These are phyloP conservation scores for Durusdinium trenchii DNA, from an alignment of 73 alveolate genomes.

Conservation along the genomic window DNA sequence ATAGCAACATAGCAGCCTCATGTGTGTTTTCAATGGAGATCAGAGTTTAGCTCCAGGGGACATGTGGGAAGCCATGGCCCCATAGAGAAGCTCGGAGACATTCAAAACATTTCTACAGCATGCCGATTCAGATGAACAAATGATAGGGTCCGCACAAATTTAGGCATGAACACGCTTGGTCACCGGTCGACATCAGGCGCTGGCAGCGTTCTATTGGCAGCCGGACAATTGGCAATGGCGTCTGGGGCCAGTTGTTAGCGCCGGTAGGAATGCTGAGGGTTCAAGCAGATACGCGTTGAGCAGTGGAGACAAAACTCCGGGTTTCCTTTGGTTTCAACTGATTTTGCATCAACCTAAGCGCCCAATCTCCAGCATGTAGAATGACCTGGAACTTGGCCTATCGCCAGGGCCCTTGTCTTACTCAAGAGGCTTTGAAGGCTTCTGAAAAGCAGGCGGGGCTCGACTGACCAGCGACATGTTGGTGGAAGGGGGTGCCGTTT, in stretches of 20 bases:
- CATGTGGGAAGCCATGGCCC: no score
- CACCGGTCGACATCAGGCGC: not conserved
- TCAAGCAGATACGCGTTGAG: no score
- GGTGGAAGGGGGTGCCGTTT: not conserved
- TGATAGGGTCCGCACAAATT: no score
- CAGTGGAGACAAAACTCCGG: no score
- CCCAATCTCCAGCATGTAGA: not conserved
- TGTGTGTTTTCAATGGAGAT: no score
- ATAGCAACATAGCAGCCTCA: no score
- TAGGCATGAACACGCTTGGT: not conserved
- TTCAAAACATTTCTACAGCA: no score
- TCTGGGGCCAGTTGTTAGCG: not conserved
- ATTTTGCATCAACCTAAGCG: not conserved
- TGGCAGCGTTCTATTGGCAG: conserved; percentile 2
- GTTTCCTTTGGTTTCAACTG: not conserved
- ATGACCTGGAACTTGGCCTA: not conserved
- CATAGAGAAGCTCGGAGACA: no score
- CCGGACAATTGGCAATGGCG: conserved; percentile 20
- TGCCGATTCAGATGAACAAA: no score
- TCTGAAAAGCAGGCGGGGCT: conserved; percentile 8
- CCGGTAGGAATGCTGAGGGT: not conserved
- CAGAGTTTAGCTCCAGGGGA: no score
- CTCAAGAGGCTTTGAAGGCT: conserved; percentile 3
- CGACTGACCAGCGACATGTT: not conserved
- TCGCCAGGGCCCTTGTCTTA: not conserved